These are phyloP conservation scores for Takakia lepidozioides DNA, from an alignment of 225 moss, liverwort and hornwort species.

Conservation along the genomic window DNA sequence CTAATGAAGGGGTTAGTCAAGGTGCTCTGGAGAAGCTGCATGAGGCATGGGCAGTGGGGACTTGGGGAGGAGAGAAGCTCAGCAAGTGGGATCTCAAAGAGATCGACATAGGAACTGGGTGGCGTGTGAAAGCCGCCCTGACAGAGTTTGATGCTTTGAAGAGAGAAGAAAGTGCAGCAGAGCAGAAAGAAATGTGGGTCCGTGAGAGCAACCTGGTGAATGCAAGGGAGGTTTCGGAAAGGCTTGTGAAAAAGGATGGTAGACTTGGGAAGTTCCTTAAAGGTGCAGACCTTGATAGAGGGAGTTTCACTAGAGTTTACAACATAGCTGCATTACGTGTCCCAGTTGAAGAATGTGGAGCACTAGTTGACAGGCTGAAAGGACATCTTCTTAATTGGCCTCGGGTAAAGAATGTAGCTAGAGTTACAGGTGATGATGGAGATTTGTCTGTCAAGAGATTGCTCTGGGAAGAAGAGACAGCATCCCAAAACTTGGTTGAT, in stretches of 20 bases:
- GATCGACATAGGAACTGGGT: neutral
- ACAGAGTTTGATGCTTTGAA: constrained; percentile 2
- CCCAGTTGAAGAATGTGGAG: constrained; percentile 44
- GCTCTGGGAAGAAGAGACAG: constrained; percentile 22
- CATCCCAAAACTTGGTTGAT: constrained; percentile 18
- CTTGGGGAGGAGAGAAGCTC: constrained; percentile 3
- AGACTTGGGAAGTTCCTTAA: constrained; percentile 52
- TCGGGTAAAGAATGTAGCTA: constrained; percentile 68
- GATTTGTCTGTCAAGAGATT: constrained; percentile 53
- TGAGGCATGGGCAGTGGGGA: constrained; percentile 5
- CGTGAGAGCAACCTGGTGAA: constrained; percentile 36
- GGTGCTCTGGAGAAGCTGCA: constrained; percentile 7
- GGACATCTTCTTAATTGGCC: constrained; percentile 87
- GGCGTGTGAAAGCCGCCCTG: constrained; percentile 5
- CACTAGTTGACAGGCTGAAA: constrained; percentile 35
- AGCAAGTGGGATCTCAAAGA: constrained; percentile 1
- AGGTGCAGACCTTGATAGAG: constrained; percentile 64
- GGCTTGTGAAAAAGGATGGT: constrained; percentile 37
- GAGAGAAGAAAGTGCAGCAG: neutral
- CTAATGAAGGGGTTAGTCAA: neutral
- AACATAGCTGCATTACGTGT: constrained; percentile 57
- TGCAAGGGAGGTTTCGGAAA: constrained; percentile 26
- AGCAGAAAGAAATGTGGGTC: constrained; percentile 1
- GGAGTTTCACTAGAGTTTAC: constrained; percentile 62
- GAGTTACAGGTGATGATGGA: constrained; percentile 68